These are phyloP conservation scores for Erythrophleum fordii DNA, from an alignment of 306 rosid species.

Conservation along the genomic window DNA sequence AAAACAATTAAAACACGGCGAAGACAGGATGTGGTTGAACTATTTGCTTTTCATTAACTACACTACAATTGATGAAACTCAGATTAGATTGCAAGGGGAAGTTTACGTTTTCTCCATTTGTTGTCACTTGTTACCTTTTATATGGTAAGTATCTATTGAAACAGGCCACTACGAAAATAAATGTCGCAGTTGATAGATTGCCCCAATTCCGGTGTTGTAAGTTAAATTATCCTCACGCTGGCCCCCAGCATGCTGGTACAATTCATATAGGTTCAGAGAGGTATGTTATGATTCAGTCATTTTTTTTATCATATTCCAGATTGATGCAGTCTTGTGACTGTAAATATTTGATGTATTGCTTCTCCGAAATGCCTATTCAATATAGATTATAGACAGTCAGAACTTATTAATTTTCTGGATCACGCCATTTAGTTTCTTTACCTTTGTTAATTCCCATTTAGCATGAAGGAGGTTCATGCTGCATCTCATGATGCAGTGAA, in stretches of 20 bases:
- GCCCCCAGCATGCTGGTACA: constrained; percentile 88
- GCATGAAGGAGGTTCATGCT: constrained; percentile 86
- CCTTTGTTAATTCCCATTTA: constrained; percentile 38
- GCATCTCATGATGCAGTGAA: constrained; percentile 85
- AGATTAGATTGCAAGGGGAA: constrained; percentile 4
- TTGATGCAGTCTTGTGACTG: constrained; percentile 20
- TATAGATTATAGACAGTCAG: neutral
- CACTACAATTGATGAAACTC: neutral
- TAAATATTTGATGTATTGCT: constrained; percentile 4
- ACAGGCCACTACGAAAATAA: constrained; percentile 94
- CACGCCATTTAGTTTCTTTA: constrained; percentile 21
- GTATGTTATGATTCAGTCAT: constrained; percentile 41
- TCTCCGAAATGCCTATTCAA: neutral
- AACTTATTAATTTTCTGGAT: constrained; percentile 25
- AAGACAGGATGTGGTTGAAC: neutral
- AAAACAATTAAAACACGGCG: neutral
- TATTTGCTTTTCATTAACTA: neutral
- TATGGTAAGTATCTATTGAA: constrained; percentile 48
- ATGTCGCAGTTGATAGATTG: constrained; percentile 80
- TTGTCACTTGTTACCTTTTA: constrained; percentile 20
- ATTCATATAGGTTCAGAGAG: constrained; percentile 96
- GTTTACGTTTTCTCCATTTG: neutral
- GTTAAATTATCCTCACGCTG: constrained; percentile 57
- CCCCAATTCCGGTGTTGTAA: constrained; percentile 83
- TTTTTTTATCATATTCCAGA: constrained; percentile 9